A percentile compares a stretch with the other conserved stretches of the same genome.
These are phyloP conservation scores for Lanmaoa pseudosensibilis DNA, from an alignment of 768 basidiomycete genomes.

Conservation along the genomic window DNA sequence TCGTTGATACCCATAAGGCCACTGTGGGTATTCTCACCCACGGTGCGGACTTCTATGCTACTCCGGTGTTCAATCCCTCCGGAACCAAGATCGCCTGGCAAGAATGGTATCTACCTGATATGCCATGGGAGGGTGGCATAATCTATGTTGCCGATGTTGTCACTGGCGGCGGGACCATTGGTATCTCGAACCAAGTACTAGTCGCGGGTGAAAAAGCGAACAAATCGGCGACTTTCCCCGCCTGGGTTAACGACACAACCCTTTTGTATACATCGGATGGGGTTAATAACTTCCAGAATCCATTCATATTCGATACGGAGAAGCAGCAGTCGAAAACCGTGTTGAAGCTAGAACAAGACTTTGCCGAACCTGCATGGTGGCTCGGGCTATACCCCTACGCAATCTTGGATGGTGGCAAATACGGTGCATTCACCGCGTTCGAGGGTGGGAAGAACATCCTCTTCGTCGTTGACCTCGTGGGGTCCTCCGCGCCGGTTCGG, in stretches of 20 bases:
- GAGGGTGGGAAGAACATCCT: slow-evolving; percentile 32
- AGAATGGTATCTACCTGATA: slow-evolving; percentile 62
- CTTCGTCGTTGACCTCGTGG: slow-evolving; percentile 29
- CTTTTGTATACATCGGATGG: slow-evolving; percentile 61
- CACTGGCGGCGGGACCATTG: slow-evolving; percentile 10
- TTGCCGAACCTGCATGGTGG: slow-evolving; percentile 19
- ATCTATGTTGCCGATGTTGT: slow-evolving; percentile 49
- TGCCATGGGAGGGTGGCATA: slow-evolving; percentile 65
- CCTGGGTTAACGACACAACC: slow-evolving; percentile 43
- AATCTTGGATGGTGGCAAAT: slow-evolving; percentile 22
- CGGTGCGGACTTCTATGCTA: slow-evolving; percentile 44
- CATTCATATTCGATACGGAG: slow-evolving; percentile 23
- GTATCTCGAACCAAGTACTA: slow-evolving; percentile 33
- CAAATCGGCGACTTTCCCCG: slow-evolving; percentile 37
- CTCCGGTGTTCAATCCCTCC: slow-evolving; percentile 54
- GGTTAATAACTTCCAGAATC: slow-evolving; percentile 61
- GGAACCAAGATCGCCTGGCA: slow-evolving; percentile 58
- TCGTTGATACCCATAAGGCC: slow-evolving; percentile 51
- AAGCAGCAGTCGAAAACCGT: slow-evolving; percentile 25
- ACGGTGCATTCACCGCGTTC: slow-evolving; percentile 34
- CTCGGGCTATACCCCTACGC: slow-evolving; percentile 22
- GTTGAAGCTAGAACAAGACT: slow-evolving; percentile 26
- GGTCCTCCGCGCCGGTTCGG: slow-evolving; percentile 4
- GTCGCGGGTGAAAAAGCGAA: slow-evolving; percentile 50
- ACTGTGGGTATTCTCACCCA: too few species aligned